Percentiles rank a stretch among this genome's conserved stretches.
phyloP scores from a whole-genome alignment of 148 eudicot species.

The Chenopodium suecicum region DNA sequence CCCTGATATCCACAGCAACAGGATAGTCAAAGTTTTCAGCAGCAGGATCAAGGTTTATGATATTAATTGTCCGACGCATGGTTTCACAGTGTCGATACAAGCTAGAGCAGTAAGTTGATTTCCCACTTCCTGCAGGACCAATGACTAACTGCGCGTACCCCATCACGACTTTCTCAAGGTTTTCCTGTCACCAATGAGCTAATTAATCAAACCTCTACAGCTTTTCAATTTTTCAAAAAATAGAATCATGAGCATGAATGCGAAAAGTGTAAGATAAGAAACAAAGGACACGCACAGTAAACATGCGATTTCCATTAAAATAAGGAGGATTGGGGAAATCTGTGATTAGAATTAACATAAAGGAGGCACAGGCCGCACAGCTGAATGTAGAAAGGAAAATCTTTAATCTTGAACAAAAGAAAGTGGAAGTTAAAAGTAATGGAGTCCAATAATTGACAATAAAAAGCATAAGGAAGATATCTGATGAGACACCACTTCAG shows the following conservation, averaged over 20 bases:
- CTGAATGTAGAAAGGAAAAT: background rate
- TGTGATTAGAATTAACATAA: too few relatives aligned
- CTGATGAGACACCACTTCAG: background rate
- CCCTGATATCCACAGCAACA: slow-evolving; percentile 87
- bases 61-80: slow-evolving; percentile 53
- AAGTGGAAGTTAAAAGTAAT: background rate
- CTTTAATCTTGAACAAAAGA: background rate
- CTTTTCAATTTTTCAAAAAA: background rate
- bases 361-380: too few relatives aligned
- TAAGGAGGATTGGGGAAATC: background rate
- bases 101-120: slow-evolving; percentile 94
- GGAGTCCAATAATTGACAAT: background rate
- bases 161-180: slow-evolving; percentile 31
- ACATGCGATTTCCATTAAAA: background rate
- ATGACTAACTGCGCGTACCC: slow-evolving; percentile 88
- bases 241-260: background rate
- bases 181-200: slow-evolving; percentile 3
- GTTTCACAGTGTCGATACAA: slow-evolving; percentile 81
- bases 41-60: slow-evolving; percentile 93
- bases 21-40: slow-evolving; percentile 94
- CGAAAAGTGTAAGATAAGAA: background rate
- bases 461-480: background rate
- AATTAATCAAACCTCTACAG: background rate
- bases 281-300: background rate
- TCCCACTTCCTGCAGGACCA: slow-evolving; percentile 87